Conservation (phyloP, 441 rosid species). For the Gossypium armourianum region DNA sequence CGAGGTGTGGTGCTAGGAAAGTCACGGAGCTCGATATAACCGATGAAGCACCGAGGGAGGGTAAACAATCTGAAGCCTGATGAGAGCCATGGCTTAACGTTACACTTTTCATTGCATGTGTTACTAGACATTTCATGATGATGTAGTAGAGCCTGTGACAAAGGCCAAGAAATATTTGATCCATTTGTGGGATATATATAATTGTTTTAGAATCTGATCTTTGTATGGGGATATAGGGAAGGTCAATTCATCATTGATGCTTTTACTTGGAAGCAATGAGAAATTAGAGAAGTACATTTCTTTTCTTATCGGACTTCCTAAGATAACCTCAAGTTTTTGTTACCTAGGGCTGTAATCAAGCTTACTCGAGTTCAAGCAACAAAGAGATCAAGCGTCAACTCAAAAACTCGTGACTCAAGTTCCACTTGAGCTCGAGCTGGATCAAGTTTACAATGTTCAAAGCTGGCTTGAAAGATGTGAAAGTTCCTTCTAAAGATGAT, state of each 20-base stretch:
- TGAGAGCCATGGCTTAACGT: conserved; percentile 19
- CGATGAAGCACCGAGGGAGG: neutral
- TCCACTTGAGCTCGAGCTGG: neutral
- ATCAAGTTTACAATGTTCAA: conserved; percentile 38
- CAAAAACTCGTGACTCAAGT: neutral
- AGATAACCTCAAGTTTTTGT: neutral
- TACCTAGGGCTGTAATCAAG: neutral
- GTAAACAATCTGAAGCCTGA: neutral
- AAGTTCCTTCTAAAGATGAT: conserved; percentile 32
- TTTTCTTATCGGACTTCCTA: conserved; percentile 4
- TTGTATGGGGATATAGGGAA: neutral
- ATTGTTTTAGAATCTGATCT: conserved; percentile 1
- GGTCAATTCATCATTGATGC: neutral
- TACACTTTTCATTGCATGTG: conserved; percentile 26
- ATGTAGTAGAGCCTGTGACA: conserved; percentile 34
- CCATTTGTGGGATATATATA: conserved; percentile 13
- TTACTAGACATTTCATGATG: conserved; percentile 20
- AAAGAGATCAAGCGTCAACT: neutral
- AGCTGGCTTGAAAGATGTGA: conserved; percentile 33
- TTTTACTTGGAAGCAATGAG: conserved; percentile 23
- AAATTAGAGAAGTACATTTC: conserved; percentile 17
- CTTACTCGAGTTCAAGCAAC: neutral
- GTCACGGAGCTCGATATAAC: neutral
- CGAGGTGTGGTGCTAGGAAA: neutral
- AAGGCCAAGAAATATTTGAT: conserved; percentile 22